phyloP scores from a whole-genome alignment of 1,139 yeast genomes.

The Diutina catenulata region DNA sequence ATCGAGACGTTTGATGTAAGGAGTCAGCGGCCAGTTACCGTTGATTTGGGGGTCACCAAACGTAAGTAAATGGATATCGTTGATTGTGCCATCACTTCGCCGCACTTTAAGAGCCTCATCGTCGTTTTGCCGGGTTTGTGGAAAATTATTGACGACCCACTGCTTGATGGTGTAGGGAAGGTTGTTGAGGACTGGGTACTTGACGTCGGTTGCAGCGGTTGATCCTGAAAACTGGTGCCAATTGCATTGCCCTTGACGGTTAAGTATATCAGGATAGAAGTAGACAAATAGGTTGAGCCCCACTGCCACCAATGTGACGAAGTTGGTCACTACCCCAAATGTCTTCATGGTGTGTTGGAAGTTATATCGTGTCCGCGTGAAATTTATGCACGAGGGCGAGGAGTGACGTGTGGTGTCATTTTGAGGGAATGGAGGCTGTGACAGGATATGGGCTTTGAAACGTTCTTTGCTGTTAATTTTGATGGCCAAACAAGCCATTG shows the following conservation, averaged over 20 bases:
- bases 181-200: conserved; percentile 12
- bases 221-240: conserved; percentile 32
- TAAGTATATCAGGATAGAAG: conserved; percentile 58
- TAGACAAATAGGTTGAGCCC: conserved; percentile 48
- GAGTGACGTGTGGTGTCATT: too few species aligned
- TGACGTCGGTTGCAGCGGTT: conserved; percentile 8
- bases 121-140: conserved; percentile 13
- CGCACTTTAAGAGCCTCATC: conserved; percentile 54
- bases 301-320: conserved; percentile 26
- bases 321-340: neutral
- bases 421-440: too few species aligned
- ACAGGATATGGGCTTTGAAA: too few species aligned
- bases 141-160: conserved; percentile 19
- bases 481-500: too few species aligned
- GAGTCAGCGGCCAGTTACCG: conserved; percentile 65
- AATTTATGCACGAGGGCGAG: too few species aligned
- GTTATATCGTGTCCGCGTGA: neutral
- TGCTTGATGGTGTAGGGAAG: conserved; percentile 9
- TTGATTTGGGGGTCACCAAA: conserved; percentile 97
- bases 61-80: conserved; percentile 57
- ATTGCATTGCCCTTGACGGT: conserved; percentile 37
- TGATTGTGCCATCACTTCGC: conserved; percentile 90
- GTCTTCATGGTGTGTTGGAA: neutral
- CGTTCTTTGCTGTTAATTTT: too few species aligned
- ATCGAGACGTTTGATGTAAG: conserved; percentile 68